Evolutionary conservation across 1,139 yeast genomes (phyloP), one percentile per base, ranked within the genome.

Genomic region (Petasospora rhodanensis): DNA sequence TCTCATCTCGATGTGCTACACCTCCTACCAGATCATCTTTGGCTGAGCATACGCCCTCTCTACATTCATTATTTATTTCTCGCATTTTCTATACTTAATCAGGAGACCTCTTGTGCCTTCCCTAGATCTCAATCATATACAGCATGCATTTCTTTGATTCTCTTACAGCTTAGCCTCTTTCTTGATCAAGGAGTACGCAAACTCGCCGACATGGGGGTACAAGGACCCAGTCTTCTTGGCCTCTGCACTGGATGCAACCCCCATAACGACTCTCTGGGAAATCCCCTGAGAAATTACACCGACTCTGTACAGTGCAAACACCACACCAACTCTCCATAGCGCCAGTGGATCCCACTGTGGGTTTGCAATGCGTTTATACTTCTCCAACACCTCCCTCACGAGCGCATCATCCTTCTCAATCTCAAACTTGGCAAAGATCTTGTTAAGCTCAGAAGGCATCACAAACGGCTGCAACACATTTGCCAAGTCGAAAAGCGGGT

Each of bases 231-330:
- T 62, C 2, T 58, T 58, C 8, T 58, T 58, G 2, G 85, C 84
- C 34, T 66, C 62, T 0, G 74, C 76, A 29, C 79, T 70, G 22
- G 79, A 72, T 1, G 84, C 84, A 35, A 68, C 71, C 11, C 82
- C 83, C 35, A 66, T 59, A 13, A 68, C 64, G 2, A 68, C 63
- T 38, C 86, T 63, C 60, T 80, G 79, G 9, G 79, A 80, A 40
- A 79, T 76, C 4, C 86, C 86, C 45, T 79, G 86, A 21, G 73
- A 63, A 40, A 79, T 79, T 14, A 79, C 83, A 42, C 75, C 64
- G 22, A 78, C 62, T 27, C 85, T 58, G 32, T 73, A 63, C 35
- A 77, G 63, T 0, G 82, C 82, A 54, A 76, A 77, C 2, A 75
- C 79, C 18, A 62, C 66, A 1, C 82, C 85, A 37, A 72, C 70